Conservation (phyloP, 2,329 filamentous ascomycete genomes). For the Calonectria montana region DNA sequence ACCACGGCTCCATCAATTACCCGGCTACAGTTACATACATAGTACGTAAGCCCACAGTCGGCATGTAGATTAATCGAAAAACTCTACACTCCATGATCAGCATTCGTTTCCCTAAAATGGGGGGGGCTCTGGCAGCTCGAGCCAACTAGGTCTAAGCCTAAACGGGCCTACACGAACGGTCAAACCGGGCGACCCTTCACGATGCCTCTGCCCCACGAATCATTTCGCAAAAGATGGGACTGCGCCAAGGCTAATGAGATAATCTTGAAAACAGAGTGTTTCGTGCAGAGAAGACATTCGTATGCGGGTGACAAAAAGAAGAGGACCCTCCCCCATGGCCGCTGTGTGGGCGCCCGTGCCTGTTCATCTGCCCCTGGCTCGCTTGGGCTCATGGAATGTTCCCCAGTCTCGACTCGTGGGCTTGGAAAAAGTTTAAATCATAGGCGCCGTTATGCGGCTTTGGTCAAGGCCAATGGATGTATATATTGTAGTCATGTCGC, state of each 20-base stretch:
- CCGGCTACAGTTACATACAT: not conserved
- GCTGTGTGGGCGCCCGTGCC: not conserved
- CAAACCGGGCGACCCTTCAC: not conserved
- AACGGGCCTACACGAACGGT: not conserved
- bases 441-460: not conserved
- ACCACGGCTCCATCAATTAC: not conserved
- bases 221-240: not conserved
- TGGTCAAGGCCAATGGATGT: not conserved
- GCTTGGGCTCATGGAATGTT: conserved; percentile 1
- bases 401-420: not conserved
- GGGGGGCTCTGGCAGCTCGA: not conserved
- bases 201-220: conserved; percentile 1
- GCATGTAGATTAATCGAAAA: conserved; percentile 4
- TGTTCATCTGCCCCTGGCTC: not conserved
- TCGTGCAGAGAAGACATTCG: not conserved
- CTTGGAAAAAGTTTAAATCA: not conserved
- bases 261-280: not conserved
- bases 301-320: not conserved
- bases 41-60: conserved; percentile 1
- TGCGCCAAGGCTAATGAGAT: not conserved
- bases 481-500: conserved; percentile 1
- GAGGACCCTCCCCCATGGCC: not conserved
- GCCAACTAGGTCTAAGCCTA: not conserved
- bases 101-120: conserved; percentile 1
- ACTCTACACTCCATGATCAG: not conserved